Base-by-base conservation (phyloP, 129 eudicot genomes). In the Lactuca saligna region DNA sequence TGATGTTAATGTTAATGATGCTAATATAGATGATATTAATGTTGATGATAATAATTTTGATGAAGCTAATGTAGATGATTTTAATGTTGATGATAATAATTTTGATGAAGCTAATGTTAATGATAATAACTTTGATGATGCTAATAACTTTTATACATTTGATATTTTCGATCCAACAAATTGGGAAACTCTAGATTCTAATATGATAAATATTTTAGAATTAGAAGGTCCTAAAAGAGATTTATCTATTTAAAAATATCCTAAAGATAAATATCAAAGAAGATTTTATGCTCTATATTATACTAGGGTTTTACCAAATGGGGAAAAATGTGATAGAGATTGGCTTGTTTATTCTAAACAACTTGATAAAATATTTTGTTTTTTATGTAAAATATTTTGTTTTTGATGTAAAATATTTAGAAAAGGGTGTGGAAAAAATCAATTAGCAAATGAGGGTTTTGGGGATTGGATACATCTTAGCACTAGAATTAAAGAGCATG, bases 401-500 rank as follows among this genome's bases (percentile, higher is more conserved):
- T 56, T 8, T 55, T 8, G 34, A 17, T 55, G 48, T 64, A 71
- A 31, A 59, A 31, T 10, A 20, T 58, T 46, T 31, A 31, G 34
- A 25, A 48, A 49, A 37, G 20, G 44, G 9, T 8, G 7, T 4
- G 11, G 7, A 41, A 46, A 33, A 5, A n/a, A 17, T 60, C 29
- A 17, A 8, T 17, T 73, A 53, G 17, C 33, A 59, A 32, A 63
- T 63, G 69, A 73, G 6, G 78, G 71, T 0, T 73, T 73, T 74
- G n/a, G 17, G 16, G 70, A 73, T 62, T 73, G 69, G 64, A 4
- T 14, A 12, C 55, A 63, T 35, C 70, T 73, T 61, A 60, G 59
- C 56, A 7, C 11, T 13, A 71, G 68, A 71, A 20, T 71, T 29
- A 71, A 59, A 29, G 49, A 71, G 8, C 76, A 71, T 59, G 67